Base-by-base conservation (phyloP, 2,329 filamentous ascomycete genomes). In the Paraconiothyrium sp. region DNA sequence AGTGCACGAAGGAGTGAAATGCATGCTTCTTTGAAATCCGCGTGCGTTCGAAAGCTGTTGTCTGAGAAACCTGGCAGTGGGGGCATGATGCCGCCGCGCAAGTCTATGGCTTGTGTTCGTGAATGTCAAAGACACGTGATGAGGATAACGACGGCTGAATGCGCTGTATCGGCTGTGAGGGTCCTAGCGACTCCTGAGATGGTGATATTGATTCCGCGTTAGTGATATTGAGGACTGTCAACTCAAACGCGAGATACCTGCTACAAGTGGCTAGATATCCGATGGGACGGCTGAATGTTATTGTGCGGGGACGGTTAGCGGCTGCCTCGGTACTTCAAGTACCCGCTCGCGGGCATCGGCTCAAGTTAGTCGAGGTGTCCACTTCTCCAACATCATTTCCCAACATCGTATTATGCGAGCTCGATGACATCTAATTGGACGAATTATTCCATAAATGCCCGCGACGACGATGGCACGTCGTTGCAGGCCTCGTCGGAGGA, bases 371-470 rank as follows among this genome's bases (percentile, higher is more conserved):
- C 67, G 61, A 55, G 41, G 55, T 66, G 67, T 68, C 70, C 70
- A 67, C 63, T 39, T 48, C 47, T 52, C 56, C 56, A 46, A 58
- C 56, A 46, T 14, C 56, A 52, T 46, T 48, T 13, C 20, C 24
- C 35, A 44, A 44, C 41, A 24, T 35, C 39, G 41, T 9, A 59
- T 30, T 9, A 58, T 62, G 55, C 34, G 39, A 34, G 20, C 48
- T 67, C 69, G 64, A 77, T 77, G 73, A 72, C 71, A 63, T 65
- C 68, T 61, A 66, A 67, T 56, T 76, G 72, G 73, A 72, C 67
- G 51, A 75, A 75, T 72, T 74, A 74, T 61, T 75, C 73, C 64
- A 61, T 72, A 47, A 64, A 65, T 57, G 62, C 61, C 57, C 67
- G 70, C 27, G 73, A 73, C 24, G 70, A 72, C 4, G 72, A 62